Evolutionary conservation across 768 basidiomycete species (phyloP).

Genomic region (Panaeolus cyanescens): DNA sequence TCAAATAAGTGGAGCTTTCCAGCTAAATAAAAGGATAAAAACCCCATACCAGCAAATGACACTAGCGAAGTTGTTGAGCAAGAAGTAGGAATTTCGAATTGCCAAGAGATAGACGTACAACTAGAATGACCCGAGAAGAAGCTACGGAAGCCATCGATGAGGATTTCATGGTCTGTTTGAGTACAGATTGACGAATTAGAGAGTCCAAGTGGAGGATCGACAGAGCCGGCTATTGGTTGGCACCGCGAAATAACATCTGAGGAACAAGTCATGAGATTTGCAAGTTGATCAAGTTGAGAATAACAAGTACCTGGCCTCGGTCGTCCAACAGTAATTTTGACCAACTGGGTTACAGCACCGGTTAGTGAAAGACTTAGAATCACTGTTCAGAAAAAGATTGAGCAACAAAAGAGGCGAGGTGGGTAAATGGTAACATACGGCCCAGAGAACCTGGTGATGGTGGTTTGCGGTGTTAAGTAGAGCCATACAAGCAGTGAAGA

Average conservation of each 20-base stretch:
- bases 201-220: conserved; percentile 72
- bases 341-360: conserved; percentile 80
- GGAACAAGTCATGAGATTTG: not conserved
- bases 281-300: not conserved
- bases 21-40: conserved; percentile 84
- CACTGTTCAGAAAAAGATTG: conserved; percentile 39
- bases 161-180: conserved; percentile 53
- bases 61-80: conserved; percentile 43
- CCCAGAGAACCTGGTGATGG: conserved; percentile 39
- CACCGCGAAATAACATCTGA: conserved; percentile 72
- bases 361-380: conserved; percentile 75
- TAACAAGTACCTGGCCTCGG: conserved; percentile 72
- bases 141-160: conserved; percentile 87
- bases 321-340: conserved; percentile 86
- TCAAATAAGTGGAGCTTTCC: conserved; percentile 95
- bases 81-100: not conserved
- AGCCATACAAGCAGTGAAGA: not conserved
- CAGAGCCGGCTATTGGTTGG: conserved; percentile 62
- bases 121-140: conserved; percentile 94
- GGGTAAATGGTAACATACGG: conserved; percentile 28
- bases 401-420: conserved; percentile 4
- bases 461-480: not conserved
- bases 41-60: conserved; percentile 91
- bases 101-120: conserved; percentile 43
- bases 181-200: conserved; percentile 81